Conservation (phyloP, 2,329 filamentous ascomycete species). For the Calonectria pseudoturangicola region DNA sequence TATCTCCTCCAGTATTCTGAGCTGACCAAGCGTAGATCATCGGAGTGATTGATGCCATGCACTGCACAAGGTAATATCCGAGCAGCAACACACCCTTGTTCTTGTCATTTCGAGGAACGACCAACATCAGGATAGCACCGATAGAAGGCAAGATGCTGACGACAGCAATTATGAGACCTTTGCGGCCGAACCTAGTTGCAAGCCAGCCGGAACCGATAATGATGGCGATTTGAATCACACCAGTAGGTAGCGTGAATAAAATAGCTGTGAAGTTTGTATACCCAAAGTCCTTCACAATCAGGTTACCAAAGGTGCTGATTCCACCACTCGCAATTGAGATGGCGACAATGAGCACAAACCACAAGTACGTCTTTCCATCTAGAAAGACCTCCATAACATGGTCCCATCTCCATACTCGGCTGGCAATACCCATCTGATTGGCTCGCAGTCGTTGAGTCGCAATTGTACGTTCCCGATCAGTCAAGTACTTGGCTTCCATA, state of each 20-base stretch:
- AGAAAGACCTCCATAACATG: constrained; percentile 60
- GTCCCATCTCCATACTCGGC: constrained; percentile 60
- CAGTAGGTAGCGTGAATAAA: constrained; percentile 75
- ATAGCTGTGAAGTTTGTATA: constrained; percentile 73
- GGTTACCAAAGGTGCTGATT: constrained; percentile 73
- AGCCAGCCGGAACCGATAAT: constrained; percentile 71
- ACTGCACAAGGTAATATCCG: constrained; percentile 67
- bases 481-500: constrained; percentile 73
- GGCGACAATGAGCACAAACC: constrained; percentile 65
- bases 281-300: constrained; percentile 74
- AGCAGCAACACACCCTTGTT: constrained; percentile 69
- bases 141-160: constrained; percentile 71
- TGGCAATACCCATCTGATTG: constrained; percentile 65
- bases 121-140: constrained; percentile 67
- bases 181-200: constrained; percentile 70
- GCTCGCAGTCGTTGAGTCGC: constrained; percentile 73
- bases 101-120: constrained; percentile 63
- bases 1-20: constrained; percentile 76
- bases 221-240: constrained; percentile 75
- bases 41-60: constrained; percentile 46
- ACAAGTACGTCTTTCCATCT: constrained; percentile 62
- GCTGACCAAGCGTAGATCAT: constrained; percentile 72
- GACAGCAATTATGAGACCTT: constrained; percentile 70
- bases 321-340: constrained; percentile 70
- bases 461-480: constrained; percentile 71